Conservation (phyloP, 2,329 filamentous ascomycete species). For the Fusarium anguioides region DNA sequence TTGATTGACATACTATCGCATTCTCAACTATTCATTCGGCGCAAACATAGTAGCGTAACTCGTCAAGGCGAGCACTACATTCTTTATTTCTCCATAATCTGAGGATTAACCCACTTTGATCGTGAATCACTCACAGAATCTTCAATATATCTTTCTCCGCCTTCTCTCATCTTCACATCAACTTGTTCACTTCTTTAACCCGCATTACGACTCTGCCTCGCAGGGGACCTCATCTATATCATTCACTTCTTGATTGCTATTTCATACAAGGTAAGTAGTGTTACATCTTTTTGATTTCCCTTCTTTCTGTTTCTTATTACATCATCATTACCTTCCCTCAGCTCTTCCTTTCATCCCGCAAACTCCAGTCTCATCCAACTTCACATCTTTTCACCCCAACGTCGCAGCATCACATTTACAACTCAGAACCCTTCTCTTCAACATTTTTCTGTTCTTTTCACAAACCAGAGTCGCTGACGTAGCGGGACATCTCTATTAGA, state of each 20-base stretch:
- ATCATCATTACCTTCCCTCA: neutral
- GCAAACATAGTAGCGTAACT: conserved; percentile 8
- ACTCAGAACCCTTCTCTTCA: neutral
- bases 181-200: conserved; percentile 11
- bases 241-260: conserved; percentile 2
- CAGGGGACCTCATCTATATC: neutral
- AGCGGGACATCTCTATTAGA: neutral
- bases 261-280: neutral
- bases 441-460: neutral
- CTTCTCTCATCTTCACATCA: conserved; percentile 14
- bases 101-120: neutral
- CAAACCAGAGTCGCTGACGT: neutral
- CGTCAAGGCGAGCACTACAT: neutral
- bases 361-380: neutral
- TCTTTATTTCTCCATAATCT: neutral
- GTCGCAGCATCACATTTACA: neutral
- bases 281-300: neutral
- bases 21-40: neutral
- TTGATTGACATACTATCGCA: neutral
- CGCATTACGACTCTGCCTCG: neutral
- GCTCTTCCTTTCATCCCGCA: neutral
- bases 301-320: neutral
- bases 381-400: neutral
- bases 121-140: conserved; percentile 26
- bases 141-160: neutral